phyloP scores from a whole-genome alignment of 441 rosid genomes.

The Populus trichocarpa region DNA sequence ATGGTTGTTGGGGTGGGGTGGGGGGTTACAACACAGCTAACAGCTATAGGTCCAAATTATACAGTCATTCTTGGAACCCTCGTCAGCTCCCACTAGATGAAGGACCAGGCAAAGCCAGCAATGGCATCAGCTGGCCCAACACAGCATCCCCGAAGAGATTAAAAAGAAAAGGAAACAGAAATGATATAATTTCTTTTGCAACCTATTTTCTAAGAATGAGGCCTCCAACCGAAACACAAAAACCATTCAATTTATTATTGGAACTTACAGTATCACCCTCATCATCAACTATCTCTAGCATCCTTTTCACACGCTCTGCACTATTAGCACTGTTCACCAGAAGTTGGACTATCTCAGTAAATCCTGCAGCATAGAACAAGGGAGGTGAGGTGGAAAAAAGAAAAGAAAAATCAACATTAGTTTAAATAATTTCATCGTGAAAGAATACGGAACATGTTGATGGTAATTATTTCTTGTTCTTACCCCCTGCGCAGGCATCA shows the following conservation, averaged over 20 bases:
- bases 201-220: not conserved
- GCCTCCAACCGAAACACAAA: not conserved
- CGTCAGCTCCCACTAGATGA: not conserved
- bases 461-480: not conserved
- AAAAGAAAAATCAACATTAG: not conserved
- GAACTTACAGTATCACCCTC: slow-evolving; percentile 81
- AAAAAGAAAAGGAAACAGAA: not conserved
- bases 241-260: not conserved
- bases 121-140: not conserved
- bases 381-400: not conserved
- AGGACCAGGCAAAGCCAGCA: not conserved
- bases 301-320: slow-evolving; percentile 52
- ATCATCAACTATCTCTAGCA: slow-evolving; percentile 63
- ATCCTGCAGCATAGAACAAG: slow-evolving; percentile 41
- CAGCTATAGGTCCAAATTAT: not conserved
- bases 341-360: slow-evolving; percentile 59
- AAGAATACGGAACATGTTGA: not conserved
- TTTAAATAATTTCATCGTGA: not conserved
- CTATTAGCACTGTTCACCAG: slow-evolving; percentile 49
- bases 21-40: not conserved
- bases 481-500: slow-evolving; percentile 91
- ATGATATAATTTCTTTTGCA: not conserved
- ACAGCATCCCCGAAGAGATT: not conserved
- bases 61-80: not conserved
- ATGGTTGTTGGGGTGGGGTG: not conserved